Evolutionary conservation across 139 green algal genomes (phyloP).

Genomic region (Volvox africanus): DNA sequence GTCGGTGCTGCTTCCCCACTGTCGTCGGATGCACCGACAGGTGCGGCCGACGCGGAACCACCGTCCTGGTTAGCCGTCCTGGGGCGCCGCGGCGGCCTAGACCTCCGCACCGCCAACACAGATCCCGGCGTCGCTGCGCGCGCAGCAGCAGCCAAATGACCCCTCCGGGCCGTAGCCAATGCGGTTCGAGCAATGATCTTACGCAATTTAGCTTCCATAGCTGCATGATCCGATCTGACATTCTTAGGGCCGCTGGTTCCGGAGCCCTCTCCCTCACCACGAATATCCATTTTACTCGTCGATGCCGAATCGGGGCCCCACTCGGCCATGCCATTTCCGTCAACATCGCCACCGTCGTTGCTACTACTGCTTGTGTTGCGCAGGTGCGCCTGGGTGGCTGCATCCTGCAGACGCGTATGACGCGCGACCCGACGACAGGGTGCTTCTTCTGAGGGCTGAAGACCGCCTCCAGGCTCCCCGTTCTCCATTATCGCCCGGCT

Average conservation of each 20-base stretch:
- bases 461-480: not conserved
- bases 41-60: not conserved
- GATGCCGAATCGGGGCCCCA: too few species aligned
- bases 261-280: not conserved
- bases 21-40: not conserved
- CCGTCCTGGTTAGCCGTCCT: not conserved
- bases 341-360: not conserved
- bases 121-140: not conserved
- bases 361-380: not conserved
- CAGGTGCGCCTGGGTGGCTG: not conserved
- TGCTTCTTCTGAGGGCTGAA: not conserved
- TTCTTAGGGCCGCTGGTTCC: not conserved
- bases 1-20: not conserved
- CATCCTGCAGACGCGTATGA: not conserved
- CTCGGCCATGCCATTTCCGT: not conserved
- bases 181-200: not conserved
- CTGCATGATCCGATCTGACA: not conserved
- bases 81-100: not conserved
- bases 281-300: not conserved
- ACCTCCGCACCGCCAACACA: not conserved
- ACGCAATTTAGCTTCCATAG: too few species aligned
- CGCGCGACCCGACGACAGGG: slow-evolving; percentile 4
- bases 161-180: not conserved
- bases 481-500: not conserved
- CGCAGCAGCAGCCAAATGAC: not conserved